Percentiles rank a stretch among this genome's conserved stretches.
Conservation (phyloP, 805 yeast species). For the Kazachstania viticola region DNA sequence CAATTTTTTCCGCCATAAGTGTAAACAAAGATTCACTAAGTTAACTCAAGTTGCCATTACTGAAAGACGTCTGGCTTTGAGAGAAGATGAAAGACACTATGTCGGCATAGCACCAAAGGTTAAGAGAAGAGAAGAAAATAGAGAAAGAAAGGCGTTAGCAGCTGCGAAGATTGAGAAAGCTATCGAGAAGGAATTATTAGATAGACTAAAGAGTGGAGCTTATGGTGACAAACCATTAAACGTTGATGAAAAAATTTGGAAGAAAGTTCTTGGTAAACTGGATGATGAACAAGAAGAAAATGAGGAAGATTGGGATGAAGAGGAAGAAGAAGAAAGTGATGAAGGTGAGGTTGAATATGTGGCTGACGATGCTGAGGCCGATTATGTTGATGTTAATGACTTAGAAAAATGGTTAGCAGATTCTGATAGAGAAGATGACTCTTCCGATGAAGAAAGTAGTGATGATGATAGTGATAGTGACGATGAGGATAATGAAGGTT, state of each 20-base stretch:
- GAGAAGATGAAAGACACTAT: constrained; percentile 84
- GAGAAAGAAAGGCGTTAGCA: constrained; percentile 92
- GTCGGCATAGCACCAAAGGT: constrained; percentile 92
- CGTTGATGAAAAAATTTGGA: constrained; percentile 94
- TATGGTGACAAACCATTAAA: constrained; percentile 96
- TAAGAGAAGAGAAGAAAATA: constrained; percentile 81
- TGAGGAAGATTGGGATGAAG: constrained; percentile 39
- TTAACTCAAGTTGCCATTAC: constrained; percentile 92
- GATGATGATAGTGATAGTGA: constrained; percentile 29
- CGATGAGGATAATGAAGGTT: constrained; percentile 29
- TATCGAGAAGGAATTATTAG: constrained; percentile 88
- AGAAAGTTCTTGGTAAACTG: constrained; percentile 76
- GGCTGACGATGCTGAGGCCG: constrained; percentile 81
- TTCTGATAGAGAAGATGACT: constrained; percentile 28
- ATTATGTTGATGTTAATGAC: constrained; percentile 86
- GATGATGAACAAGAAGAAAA: constrained; percentile 53
- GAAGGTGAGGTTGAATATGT: constrained; percentile 81
- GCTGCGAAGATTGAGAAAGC: constrained; percentile 97
- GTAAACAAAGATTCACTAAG: constrained; percentile 92
- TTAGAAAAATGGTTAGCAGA: constrained; percentile 78
- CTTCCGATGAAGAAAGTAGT: constrained; percentile 20
- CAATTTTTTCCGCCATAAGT: constrained; percentile 77
- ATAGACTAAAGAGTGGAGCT: constrained; percentile 93
- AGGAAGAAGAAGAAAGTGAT: constrained; percentile 42
- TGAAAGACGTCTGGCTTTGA: constrained; percentile 83